A percentile compares a stretch with the other conserved stretches of the same genome.
Conservation (phyloP, 352 stramenopile genomes). For the Phytophthora pini region DNA sequence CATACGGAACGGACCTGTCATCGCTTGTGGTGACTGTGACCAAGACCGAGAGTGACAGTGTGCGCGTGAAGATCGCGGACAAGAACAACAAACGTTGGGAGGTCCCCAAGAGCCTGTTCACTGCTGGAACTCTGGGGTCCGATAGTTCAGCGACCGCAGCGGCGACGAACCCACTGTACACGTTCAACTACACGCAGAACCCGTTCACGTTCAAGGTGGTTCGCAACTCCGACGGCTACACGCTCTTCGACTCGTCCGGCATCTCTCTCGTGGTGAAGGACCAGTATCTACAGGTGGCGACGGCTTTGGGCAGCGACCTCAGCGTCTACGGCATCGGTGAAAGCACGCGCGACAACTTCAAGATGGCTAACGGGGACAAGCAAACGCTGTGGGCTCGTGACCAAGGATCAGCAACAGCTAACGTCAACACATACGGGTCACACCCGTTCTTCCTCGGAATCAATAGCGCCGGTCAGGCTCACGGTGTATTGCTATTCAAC, state of each 20-base stretch:
- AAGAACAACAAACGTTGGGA: constrained; percentile 64
- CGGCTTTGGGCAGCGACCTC: constrained; percentile 28
- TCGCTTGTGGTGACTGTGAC: constrained; percentile 48
- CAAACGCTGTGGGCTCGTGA: constrained; percentile 62
- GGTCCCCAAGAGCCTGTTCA: constrained; percentile 47
- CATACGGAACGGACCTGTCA: constrained; percentile 48
- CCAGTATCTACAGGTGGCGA: constrained; percentile 50
- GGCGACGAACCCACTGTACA: constrained; percentile 19
- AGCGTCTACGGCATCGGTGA: constrained; percentile 52
- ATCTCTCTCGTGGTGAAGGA: constrained; percentile 50
- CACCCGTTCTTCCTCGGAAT: constrained; percentile 68
- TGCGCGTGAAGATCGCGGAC: constrained; percentile 63
- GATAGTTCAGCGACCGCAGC: constrained; percentile 7
- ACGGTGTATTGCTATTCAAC: constrained; percentile 67
- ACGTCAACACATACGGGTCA: constrained; percentile 67
- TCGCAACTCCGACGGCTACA: constrained; percentile 46
- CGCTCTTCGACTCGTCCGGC: constrained; percentile 51
- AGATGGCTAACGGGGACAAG: constrained; percentile 52
- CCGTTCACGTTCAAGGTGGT: constrained; percentile 51
- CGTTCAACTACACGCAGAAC: constrained; percentile 49
- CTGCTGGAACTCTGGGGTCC: constrained; percentile 33
- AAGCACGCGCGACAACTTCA: constrained; percentile 46
- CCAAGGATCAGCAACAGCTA: constrained; percentile 30
- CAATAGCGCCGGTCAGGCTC: constrained; percentile 44
- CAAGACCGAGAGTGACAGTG: constrained; percentile 43